Evolutionary conservation across 1,139 yeast species (phyloP), one percentile per base, ranked within the genome.

Genomic region (Nakaseomyces glabratus): DNA sequence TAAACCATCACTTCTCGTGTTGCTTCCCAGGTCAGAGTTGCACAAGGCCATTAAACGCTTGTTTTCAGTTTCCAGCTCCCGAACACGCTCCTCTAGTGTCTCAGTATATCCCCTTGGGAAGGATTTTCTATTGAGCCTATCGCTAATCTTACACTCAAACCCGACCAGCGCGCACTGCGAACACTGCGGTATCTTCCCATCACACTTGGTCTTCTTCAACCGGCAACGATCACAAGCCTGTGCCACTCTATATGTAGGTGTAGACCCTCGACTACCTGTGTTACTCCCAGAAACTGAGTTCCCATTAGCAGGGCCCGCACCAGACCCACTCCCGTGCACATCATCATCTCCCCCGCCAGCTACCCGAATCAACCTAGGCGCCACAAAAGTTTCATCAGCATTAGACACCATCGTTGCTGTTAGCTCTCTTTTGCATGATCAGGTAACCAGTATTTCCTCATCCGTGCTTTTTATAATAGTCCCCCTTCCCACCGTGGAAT

Each of bases 221-320:
- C 94, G 63, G 51, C 95, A 82, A 35, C 95, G 58, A 52, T 84
- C 94, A 58, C 94, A 84, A 0, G 94, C 93, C 49, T 82, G 94
- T 0, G 93, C 86, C n/a, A 49, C 50, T 34, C 57, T 40, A 26
- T 40, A 41, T 12, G 36, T 36, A 8, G 13, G 76, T 74, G 40
- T 86, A 59, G 38, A 23, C 13, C n/a, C n/a, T n/a, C n/a, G n/a
- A n/a, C n/a, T n/a, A n/a, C n/a, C n/a, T n/a, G n/a, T n/a, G n/a
- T n/a, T n/a, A n/a, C n/a, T n/a, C n/a, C n/a, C n/a, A n/a, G n/a
- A n/a, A n/a, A n/a, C n/a, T n/a, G n/a, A n/a, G n/a, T n/a, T n/a
- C n/a, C n/a, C n/a, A n/a, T n/a, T n/a, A n/a, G n/a, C n/a, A n/a
- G n/a, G n/a, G n/a, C n/a, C n/a, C n/a, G n/a, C n/a, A n/a, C n/a